Conservation (phyloP, 306 rosid genomes). For the Trifolium pratense region DNA sequence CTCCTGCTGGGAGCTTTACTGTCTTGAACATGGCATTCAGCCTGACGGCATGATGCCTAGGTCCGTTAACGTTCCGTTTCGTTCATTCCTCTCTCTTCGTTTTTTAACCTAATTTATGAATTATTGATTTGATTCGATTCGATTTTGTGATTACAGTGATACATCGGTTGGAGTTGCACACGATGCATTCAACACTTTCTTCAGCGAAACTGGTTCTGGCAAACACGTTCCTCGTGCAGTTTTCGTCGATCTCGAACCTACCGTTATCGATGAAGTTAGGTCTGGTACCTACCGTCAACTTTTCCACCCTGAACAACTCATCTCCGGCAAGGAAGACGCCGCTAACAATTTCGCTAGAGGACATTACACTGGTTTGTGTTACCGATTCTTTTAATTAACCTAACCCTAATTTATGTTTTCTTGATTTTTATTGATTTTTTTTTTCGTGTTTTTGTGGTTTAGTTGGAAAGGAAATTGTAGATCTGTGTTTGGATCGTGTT, state of each 20-base stretch:
- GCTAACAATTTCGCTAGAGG: constrained; percentile 98
- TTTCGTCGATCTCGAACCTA: constrained; percentile 93
- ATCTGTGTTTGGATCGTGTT: constrained; percentile 93
- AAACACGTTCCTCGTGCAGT: constrained; percentile 96
- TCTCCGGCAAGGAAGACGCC: constrained; percentile 98
- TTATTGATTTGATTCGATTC: not conserved
- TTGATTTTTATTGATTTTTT: not conserved
- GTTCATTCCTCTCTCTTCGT: not conserved
- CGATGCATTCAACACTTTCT: constrained; percentile 97
- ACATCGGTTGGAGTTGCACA: constrained; percentile 68
- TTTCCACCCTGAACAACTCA: constrained; percentile 95
- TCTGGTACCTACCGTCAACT: constrained; percentile 86
- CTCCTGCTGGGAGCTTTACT: constrained; percentile 99
- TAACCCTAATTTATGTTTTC: not conserved
- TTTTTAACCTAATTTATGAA: not conserved
- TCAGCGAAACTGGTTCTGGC: constrained; percentile 94
- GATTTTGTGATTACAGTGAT: constrained; percentile 41
- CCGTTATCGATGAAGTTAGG: constrained; percentile 94
- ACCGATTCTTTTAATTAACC: too few relatives aligned
- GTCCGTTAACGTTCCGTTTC: constrained; percentile 25
- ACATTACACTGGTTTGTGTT: constrained; percentile 71
- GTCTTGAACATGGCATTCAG: constrained; percentile 96
- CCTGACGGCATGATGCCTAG: constrained; percentile 96
- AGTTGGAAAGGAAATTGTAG: constrained; percentile 76
- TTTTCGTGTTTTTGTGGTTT: not conserved